Evolutionary conservation across 2,329 filamentous ascomycete genomes (phyloP).

Genomic region (Dendryphion nanum): DNA sequence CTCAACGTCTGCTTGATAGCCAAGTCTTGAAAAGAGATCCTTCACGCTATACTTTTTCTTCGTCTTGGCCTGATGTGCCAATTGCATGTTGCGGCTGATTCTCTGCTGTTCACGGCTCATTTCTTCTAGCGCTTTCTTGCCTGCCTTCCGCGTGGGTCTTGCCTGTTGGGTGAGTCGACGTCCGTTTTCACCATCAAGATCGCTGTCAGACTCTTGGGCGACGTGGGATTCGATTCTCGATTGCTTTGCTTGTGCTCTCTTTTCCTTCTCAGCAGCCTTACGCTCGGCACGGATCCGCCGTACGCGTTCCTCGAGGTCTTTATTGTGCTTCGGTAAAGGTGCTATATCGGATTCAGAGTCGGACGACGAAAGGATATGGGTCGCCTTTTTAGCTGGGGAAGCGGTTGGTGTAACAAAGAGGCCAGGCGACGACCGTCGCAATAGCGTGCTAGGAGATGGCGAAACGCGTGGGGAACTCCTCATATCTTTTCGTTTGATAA

Average conservation of each 20-base stretch:
- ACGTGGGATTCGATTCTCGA: conserved; percentile 9
- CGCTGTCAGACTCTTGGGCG: conserved; percentile 40
- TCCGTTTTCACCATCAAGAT: conserved; percentile 56
- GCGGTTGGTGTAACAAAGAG: conserved; percentile 57
- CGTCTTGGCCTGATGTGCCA: conserved; percentile 80
- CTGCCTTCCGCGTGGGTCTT: conserved; percentile 77
- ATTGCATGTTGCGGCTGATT: conserved; percentile 83
- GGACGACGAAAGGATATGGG: conserved; percentile 16
- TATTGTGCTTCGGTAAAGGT: conserved; percentile 45
- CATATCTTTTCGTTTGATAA: conserved; percentile 15
- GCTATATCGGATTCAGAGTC: conserved; percentile 35
- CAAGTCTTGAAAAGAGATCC: conserved; percentile 80
- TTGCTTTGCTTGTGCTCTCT: conserved; percentile 43
- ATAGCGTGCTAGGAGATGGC: conserved; percentile 10
- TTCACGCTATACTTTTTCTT: conserved; percentile 87
- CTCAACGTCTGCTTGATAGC: conserved; percentile 51
- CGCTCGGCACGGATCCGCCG: conserved; percentile 72
- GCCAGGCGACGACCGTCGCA: conserved; percentile 46
- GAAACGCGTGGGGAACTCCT: conserved; percentile 6
- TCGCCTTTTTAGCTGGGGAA: conserved; percentile 33
- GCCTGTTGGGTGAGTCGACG: conserved; percentile 62
- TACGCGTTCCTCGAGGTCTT: conserved; percentile 69
- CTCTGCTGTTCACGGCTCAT: conserved; percentile 95
- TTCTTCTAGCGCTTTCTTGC: conserved; percentile 91
- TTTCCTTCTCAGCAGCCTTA: conserved; percentile 59